A percentile compares a stretch with the other conserved stretches of the same genome.
These are phyloP conservation scores for Corynascus novoguineensis DNA, from an alignment of 495 filamentous ascomycete species.

Conservation along the genomic window DNA sequence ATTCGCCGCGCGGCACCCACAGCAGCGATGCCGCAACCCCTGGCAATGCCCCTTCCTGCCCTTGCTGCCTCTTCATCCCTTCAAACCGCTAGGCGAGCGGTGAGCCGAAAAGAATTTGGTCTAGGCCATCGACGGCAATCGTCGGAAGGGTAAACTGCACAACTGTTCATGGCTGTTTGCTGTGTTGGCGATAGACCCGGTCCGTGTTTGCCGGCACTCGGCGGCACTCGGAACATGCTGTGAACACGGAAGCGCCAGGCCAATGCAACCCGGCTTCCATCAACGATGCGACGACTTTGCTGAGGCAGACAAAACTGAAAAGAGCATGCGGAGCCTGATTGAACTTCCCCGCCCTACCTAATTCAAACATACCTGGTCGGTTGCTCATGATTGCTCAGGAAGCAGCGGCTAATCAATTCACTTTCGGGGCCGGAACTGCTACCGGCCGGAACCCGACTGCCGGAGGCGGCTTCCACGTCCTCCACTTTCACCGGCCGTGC, in stretches of 20 bases:
- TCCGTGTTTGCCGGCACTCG: conserved; percentile 14
- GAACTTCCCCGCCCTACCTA: too few relatives aligned
- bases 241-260: neutral
- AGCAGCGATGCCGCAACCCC: too few relatives aligned
- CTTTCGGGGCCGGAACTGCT: neutral
- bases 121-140: neutral
- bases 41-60: too few relatives aligned
- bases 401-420: neutral
- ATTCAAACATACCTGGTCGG: too few relatives aligned
- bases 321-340: neutral
- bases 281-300: neutral
- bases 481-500: conserved; percentile 21
- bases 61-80: too few relatives aligned
- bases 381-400: neutral
- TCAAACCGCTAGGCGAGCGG: neutral
- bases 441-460: conserved; percentile 12
- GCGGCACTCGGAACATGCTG: conserved; percentile 18
- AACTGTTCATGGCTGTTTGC: neutral
- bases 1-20: too few relatives aligned
- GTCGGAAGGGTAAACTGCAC: conserved; percentile 7
- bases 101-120: neutral
- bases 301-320: neutral
- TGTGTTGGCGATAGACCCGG: neutral
- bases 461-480: neutral
- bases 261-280: neutral